Conservation (phyloP, 805 yeast genomes). For the Kodamaea kaohsiungensis region DNA sequence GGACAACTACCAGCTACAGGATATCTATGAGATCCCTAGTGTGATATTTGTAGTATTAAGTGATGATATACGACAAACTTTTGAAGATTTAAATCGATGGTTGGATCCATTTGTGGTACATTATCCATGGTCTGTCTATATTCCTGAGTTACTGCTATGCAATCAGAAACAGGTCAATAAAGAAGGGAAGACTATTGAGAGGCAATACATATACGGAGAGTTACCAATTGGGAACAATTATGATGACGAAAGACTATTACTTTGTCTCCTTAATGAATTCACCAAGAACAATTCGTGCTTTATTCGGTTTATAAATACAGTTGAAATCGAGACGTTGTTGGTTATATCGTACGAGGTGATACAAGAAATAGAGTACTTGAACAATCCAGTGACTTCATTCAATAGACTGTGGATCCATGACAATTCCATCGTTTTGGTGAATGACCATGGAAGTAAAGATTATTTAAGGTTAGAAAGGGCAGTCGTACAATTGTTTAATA, state of each 20-base stretch:
- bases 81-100: conserved; percentile 9
- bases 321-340: conserved; percentile 32
- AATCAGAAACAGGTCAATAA: conserved; percentile 4
- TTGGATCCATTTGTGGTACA: conserved; percentile 19
- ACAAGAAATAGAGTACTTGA: conserved; percentile 42
- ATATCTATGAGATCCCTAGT: not conserved
- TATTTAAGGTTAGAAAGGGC: conserved; percentile 9
- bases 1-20: conserved; percentile 4
- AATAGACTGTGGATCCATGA: conserved; percentile 57
- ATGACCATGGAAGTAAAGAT: conserved; percentile 4
- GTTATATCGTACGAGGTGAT: conserved; percentile 47
- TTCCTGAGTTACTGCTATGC: conserved; percentile 5
- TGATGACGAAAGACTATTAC: conserved; percentile 48
- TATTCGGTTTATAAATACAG: conserved; percentile 8
- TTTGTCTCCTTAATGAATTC: conserved; percentile 40
- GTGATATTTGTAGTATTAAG: conserved; percentile 1
- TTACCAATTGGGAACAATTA: conserved; percentile 44
- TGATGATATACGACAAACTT: not conserved
- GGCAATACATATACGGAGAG: conserved; percentile 38
- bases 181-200: not conserved
- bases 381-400: conserved; percentile 48
- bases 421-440: conserved; percentile 27
- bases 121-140: conserved; percentile 22
- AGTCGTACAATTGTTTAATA: conserved; percentile 9
- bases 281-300: conserved; percentile 17